Base-by-base conservation (phyloP, 83 land plant genomes). In the Thuja plicata region DNA sequence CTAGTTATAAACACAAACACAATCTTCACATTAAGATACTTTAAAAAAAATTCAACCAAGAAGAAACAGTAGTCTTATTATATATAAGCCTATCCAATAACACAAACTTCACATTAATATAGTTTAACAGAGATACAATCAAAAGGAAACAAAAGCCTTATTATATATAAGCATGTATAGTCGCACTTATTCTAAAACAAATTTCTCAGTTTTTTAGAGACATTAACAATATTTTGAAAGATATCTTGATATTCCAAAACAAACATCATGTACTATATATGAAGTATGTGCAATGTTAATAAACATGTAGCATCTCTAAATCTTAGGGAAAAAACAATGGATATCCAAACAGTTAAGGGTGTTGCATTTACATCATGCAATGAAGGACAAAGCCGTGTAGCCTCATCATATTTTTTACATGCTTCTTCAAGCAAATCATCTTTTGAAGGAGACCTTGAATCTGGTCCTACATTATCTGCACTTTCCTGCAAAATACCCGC, bases 391-490 rank as follows among this genome's bases (percentile, higher is more conserved):
- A 97, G 93, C 82, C 85, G 90, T 5, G 99, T 98, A 57, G 99
- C 99, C 79, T 97, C 97, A 45, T 94, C 97, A 90, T 98, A 98
- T 87, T 97, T 98, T 86, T 90, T 94, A 90, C 99, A 98, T 50
- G 99, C 99, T 88, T 98, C 99, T 88, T 97, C 99, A 85, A 98
- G 97, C 90, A 98, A 91, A 50, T 94, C 95, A 92, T 98, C 99
- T 92, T 98, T 98, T 15, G 95, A 97, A 86, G 95, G 92, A 71
- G 95, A 92, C 37, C 89, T 92, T 46, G 94, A 91, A 84, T 98
- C 97, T 85, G 97, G 91, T 83, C 92, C 90, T 87, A 96, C 96
- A 89, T 92, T 97, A 89, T 98, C 99, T 87, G 99, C 99, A 95
- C 99, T 98, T 92, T 98, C 99, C 99, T 98, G 95, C 87, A 91